These are phyloP conservation scores for Globisporangium abappressorium DNA, from an alignment of 352 stramenopile species.

Conservation along the genomic window DNA sequence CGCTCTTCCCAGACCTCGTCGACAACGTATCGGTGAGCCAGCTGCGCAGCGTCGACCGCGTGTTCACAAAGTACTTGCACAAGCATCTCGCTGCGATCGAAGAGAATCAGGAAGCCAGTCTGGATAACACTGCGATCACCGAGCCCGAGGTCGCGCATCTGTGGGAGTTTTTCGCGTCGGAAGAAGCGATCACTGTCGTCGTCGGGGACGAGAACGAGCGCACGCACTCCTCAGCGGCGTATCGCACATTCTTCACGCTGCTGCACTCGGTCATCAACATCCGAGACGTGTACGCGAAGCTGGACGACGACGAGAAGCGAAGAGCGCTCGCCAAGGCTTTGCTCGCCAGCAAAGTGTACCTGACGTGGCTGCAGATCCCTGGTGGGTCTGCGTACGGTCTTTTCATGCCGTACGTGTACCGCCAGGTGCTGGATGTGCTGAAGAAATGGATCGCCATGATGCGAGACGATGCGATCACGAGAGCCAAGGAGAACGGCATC, in stretches of 20 bases:
- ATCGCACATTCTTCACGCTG: slow-evolving; percentile 62
- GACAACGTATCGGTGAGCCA: slow-evolving; percentile 38
- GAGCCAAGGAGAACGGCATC: slow-evolving; percentile 3
- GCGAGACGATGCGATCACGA: slow-evolving; percentile 13
- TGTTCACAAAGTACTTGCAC: slow-evolving; percentile 53
- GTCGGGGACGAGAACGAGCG: slow-evolving; percentile 32
- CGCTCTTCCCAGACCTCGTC: slow-evolving; percentile 25
- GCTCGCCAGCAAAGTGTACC: slow-evolving; percentile 69
- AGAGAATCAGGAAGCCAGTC: slow-evolving; percentile 2
- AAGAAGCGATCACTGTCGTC: slow-evolving; percentile 38
- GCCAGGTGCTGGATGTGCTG: slow-evolving; percentile 73
- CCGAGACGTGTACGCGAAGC: slow-evolving; percentile 45
- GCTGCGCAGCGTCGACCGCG: slow-evolving; percentile 47
- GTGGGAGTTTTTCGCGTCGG: slow-evolving; percentile 61
- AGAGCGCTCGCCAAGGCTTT: slow-evolving; percentile 54
- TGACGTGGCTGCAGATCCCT: slow-evolving; percentile 78
- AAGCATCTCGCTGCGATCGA: slow-evolving; percentile 26
- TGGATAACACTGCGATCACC: slow-evolving; percentile 6
- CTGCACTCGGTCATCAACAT: slow-evolving; percentile 61
- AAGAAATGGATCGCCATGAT: slow-evolving; percentile 70
- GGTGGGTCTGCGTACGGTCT: slow-evolving; percentile 78
- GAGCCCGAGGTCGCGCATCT: slow-evolving; percentile 27
- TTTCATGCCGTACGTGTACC: slow-evolving; percentile 86
- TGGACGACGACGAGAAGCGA: slow-evolving; percentile 35
- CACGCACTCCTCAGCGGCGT: slow-evolving; percentile 36